These are phyloP conservation scores for Lojkania enalia DNA, from an alignment of 2,329 filamentous ascomycete genomes.

Conservation along the genomic window DNA sequence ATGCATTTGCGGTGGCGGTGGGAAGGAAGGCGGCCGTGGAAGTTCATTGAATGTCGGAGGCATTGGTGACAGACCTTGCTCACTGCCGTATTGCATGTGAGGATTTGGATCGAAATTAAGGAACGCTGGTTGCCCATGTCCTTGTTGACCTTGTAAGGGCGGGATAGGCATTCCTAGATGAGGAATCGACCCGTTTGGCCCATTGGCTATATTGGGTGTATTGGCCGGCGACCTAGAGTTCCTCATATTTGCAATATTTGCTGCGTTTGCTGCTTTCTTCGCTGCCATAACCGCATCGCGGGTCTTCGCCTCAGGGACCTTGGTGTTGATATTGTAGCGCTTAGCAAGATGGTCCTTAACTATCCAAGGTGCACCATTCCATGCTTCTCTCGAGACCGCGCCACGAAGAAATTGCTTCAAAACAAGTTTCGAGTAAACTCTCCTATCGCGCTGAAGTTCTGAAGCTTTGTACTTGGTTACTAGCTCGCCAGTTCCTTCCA, in stretches of 20 bases:
- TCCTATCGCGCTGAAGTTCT: slow-evolving; percentile 83
- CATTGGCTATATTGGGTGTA: slow-evolving; percentile 21
- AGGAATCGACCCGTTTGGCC: slow-evolving; percentile 20
- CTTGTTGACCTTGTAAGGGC: slow-evolving; percentile 1
- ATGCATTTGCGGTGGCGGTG: slow-evolving; percentile 11
- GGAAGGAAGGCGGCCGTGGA: slow-evolving; percentile 1
- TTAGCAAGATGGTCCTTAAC: slow-evolving; percentile 85
- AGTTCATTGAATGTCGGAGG: slow-evolving; percentile 10
- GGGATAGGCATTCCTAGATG: slow-evolving; percentile 18
- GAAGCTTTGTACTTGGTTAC: slow-evolving; percentile 54
- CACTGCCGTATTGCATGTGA: slow-evolving; percentile 66
- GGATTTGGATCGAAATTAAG: slow-evolving; percentile 55
- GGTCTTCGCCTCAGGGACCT: slow-evolving; percentile 63
- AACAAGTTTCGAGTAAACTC: slow-evolving; percentile 92
- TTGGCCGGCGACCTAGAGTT: slow-evolving; percentile 32
- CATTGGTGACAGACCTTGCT: slow-evolving; percentile 27
- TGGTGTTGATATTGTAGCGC: slow-evolving; percentile 83
- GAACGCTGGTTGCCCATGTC: slow-evolving; percentile 46
- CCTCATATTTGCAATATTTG: slow-evolving; percentile 2
- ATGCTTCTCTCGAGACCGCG: slow-evolving; percentile 86
- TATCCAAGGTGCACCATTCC: slow-evolving; percentile 95
- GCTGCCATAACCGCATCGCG: slow-evolving; percentile 40
- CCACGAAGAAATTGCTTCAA: slow-evolving; percentile 93
- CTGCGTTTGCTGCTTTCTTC: slow-evolving; percentile 72
- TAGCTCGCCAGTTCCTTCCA: slow-evolving; percentile 37